Evolutionary conservation across 495 filamentous ascomycete species (phyloP), one percentile per base, ranked within the genome.

Genomic region (Annulohypoxylon nitens): DNA sequence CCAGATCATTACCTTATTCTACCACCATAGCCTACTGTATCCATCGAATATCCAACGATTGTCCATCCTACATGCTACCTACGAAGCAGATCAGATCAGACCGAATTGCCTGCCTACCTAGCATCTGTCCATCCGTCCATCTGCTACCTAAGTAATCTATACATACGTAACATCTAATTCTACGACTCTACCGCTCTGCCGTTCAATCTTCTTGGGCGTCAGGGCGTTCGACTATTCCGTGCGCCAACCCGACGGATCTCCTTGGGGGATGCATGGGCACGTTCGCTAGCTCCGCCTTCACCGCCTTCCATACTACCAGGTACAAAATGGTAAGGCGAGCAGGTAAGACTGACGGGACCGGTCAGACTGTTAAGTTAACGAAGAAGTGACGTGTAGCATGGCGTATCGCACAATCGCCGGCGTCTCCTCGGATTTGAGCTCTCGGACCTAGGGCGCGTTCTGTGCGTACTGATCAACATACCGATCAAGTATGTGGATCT

Each of bases 301-400:
- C 71, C 71, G 71, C 71, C 58, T 67, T 69, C 61, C 41, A 61
- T 25, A 14, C 33, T 4, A 18, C n/a, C 4, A 39, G n/a, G 10
- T 16, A 53, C 30, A 3, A 30, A 30, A 30, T 30, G 16, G 18
- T 41, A 64, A 14, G 39, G 36, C 36, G 9, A 23, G 20, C 14
- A 12, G 14, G 41, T 11, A 45, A 23, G 39, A 20, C 33, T 20
- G 18, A 14, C 12, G 14, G 39, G 39, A 43, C 39, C 11, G 34
- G 30, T 30, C 3, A 30, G 5, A 30, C 30, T 30, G 30, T 30
- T 59, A 66, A 47, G 33, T 47, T 51, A 53, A 61, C 41, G 18
- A 63, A 63, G 58, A 67, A 63, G 55, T 74, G 66, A 74, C 71
- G 71, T 74, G 61, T 67, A 67, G 61, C 5, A 61, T 30, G 10